Percentiles rank a stretch among this genome's conserved stretches.
These are phyloP conservation scores for Ormosia emarginata DNA, from an alignment of 306 rosid species.

Conservation along the genomic window DNA sequence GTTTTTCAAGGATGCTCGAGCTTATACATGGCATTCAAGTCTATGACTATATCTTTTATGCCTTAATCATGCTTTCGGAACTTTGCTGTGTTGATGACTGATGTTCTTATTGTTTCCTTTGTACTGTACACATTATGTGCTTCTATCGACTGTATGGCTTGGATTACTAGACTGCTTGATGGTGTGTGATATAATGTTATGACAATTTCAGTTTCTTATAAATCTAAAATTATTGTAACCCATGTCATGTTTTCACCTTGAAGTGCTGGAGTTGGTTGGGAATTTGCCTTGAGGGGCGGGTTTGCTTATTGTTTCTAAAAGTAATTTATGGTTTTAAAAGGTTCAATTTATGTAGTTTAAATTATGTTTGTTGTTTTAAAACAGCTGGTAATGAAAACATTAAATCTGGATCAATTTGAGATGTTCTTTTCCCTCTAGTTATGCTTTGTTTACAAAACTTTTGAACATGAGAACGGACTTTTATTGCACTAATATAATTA, in stretches of 20 bases:
- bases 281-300: not conserved
- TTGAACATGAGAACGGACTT: no score
- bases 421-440: not conserved
- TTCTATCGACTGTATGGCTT: not conserved
- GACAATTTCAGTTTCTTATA: not conserved
- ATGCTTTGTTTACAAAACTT: no score
- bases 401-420: not conserved
- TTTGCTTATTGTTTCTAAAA: not conserved
- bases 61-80: conserved; percentile 8
- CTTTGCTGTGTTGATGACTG: not conserved
- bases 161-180: not conserved
- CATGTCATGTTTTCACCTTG: not conserved
- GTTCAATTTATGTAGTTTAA: not conserved
- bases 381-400: not conserved
- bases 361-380: not conserved
- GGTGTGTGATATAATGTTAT: not conserved
- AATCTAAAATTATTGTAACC: not conserved
- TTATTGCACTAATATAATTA: no score
- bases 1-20: conserved; percentile 5
- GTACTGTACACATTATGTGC: not conserved
- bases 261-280: not conserved
- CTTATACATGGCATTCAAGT: not conserved
- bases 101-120: conserved; percentile 1
- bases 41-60: not conserved
- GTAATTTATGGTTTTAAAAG: not conserved